Evolutionary conservation across 139 green algal species (phyloP).

Genomic region (Chlamydomonas incerta): DNA sequence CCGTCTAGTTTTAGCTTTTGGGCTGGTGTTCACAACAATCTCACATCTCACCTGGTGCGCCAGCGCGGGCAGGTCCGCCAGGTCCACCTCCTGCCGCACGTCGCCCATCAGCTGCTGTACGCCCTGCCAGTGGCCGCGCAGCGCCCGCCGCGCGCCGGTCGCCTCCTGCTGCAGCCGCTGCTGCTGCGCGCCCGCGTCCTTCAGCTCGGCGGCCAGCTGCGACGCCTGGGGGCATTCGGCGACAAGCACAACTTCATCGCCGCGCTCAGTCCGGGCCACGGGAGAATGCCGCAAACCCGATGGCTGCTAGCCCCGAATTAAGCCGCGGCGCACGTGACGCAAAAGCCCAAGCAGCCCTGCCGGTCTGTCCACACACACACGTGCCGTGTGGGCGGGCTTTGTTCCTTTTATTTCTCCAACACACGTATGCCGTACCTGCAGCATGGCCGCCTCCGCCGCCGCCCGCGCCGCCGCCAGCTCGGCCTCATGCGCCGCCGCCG

Average conservation of each 20-base stretch:
- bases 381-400: no score
- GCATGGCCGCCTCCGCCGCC: neutral
- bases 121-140: neutral
- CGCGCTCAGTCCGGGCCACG: no score
- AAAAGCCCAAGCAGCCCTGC: no score
- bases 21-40: no score
- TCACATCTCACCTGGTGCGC: neutral
- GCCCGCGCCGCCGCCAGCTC: neutral
- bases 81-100: conserved; percentile 12
- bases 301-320: no score
- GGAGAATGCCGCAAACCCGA: no score
- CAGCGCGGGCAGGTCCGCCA: conserved; percentile 11
- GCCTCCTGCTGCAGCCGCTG: neutral
- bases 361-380: no score
- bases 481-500: conserved; percentile 5
- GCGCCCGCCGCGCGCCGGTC: conserved; percentile 2
- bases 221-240: neutral
- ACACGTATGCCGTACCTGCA: no score
- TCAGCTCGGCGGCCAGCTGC: neutral
- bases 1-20: no score
- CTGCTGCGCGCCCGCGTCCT: neutral
- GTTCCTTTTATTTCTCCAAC: no score
- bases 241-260: no score
- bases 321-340: no score
- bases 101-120: conserved; percentile 32